Evolutionary conservation across 768 basidiomycete species (phyloP).

Genomic region (Amanita polypyramis): DNA sequence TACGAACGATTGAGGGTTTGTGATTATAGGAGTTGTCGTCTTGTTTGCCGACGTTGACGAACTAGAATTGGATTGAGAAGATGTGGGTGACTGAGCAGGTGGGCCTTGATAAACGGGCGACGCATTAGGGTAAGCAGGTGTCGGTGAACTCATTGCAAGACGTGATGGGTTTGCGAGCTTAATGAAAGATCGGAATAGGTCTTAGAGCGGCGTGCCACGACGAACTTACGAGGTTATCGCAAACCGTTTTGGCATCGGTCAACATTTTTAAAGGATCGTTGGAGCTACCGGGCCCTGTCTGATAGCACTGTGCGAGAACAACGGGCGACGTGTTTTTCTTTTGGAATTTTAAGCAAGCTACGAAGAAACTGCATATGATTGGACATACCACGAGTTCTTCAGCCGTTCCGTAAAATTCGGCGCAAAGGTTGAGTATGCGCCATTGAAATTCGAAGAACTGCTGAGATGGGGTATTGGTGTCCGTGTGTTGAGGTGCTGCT

Average conservation of each 20-base stretch:
- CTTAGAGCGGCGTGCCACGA: background rate
- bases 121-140: slow-evolving; percentile 40
- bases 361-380: slow-evolving; percentile 5
- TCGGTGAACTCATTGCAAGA: slow-evolving; percentile 56
- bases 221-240: slow-evolving; percentile 57
- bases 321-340: slow-evolving; percentile 52
- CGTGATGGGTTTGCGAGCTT: slow-evolving; percentile 70
- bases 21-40: slow-evolving; percentile 43
- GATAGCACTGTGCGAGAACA: slow-evolving; percentile 74
- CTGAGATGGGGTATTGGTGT: slow-evolving; percentile 56
- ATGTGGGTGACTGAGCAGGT: slow-evolving; percentile 16
- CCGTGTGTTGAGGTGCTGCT: slow-evolving; percentile 31
- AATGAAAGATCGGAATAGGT: slow-evolving; percentile 10
- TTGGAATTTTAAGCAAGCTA: slow-evolving; percentile 9
- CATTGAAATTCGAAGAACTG: slow-evolving; percentile 83
- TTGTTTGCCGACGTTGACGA: slow-evolving; percentile 20
- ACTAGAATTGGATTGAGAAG: slow-evolving; percentile 18
- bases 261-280: slow-evolving; percentile 70
- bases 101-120: slow-evolving; percentile 33
- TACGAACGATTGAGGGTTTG: slow-evolving; percentile 64
- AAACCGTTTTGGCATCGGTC: slow-evolving; percentile 65
- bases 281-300: slow-evolving; percentile 56
- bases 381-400: slow-evolving; percentile 68
- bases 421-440: slow-evolving; percentile 72
- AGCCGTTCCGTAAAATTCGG: slow-evolving; percentile 79